Conservation (phyloP, 148 eudicot species). For the Arbutus unedo region DNA sequence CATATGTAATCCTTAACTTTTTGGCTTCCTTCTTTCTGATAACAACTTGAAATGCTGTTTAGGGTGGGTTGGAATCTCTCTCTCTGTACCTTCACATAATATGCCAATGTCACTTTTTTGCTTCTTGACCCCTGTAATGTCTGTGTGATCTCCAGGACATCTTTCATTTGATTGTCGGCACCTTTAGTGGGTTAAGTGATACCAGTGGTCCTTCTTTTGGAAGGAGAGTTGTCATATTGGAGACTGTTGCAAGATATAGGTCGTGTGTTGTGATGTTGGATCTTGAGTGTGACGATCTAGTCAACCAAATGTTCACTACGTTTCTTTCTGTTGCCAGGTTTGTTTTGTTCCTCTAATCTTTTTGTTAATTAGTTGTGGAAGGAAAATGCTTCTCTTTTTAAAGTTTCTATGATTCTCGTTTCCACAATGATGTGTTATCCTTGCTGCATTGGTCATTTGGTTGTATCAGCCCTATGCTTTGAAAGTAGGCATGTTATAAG, state of each 20-base stretch:
- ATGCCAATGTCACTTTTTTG: not conserved
- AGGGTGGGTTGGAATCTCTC: not conserved
- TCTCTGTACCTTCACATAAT: not conserved
- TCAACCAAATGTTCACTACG: constrained; percentile 79
- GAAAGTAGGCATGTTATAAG: not conserved
- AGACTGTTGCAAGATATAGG: constrained; percentile 91
- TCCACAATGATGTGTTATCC: not conserved
- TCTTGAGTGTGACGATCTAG: constrained; percentile 94
- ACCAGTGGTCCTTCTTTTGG: constrained; percentile 76
- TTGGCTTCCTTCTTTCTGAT: constrained; percentile 13
- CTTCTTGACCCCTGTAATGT: constrained; percentile 17
- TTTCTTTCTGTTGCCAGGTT: constrained; percentile 86
- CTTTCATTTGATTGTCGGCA: constrained; percentile 72
- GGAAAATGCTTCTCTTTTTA: not conserved
- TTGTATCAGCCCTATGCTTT: not conserved
- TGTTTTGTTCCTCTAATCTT: constrained; percentile 12
- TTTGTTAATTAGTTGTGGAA: not conserved
- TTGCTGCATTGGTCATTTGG: not conserved
- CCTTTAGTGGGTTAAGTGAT: constrained; percentile 77
- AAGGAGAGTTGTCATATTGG: constrained; percentile 84
- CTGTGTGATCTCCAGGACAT: constrained; percentile 54
- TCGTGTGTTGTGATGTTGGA: constrained; percentile 98
- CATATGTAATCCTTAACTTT: not conserved
- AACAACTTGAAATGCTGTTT: not conserved
- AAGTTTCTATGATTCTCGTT: not conserved